Evolutionary conservation across 805 yeast genomes (phyloP).

Genomic region (Wickerhamomyces sydowiorum): DNA sequence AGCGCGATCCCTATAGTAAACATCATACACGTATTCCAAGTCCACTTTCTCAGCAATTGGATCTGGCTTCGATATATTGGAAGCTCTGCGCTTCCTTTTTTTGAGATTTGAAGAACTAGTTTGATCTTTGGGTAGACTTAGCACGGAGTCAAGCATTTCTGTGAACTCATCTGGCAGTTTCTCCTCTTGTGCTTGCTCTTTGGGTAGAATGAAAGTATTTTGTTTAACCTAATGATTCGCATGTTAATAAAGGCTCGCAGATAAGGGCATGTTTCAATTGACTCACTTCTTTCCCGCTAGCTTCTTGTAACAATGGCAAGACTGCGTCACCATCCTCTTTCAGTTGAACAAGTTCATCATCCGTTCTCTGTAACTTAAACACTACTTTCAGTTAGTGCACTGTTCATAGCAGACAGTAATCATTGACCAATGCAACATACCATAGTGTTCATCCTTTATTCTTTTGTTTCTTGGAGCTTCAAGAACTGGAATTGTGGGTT

Average conservation of each 20-base stretch:
- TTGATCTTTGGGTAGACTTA: conserved; percentile 31
- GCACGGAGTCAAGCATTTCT: conserved; percentile 67
- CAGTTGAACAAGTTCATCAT: conserved; percentile 23
- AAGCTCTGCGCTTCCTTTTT: conserved; percentile 21
- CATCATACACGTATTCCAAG: conserved; percentile 88
- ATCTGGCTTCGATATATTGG: conserved; percentile 13
- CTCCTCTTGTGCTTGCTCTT: conserved; percentile 14
- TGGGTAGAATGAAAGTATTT: conserved; percentile 21
- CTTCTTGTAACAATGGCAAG: conserved; percentile 21
- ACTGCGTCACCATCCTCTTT: conserved; percentile 9
- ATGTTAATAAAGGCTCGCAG: not conserved
- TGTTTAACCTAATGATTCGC: conserved; percentile 18
- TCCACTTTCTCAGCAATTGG: conserved; percentile 17
- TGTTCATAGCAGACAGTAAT: not conserved
- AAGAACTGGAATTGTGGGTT: conserved; percentile 18
- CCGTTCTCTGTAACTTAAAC: conserved; percentile 45
- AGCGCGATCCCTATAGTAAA: conserved; percentile 63
- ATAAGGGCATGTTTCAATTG: conserved; percentile 8
- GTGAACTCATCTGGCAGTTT: conserved; percentile 56
- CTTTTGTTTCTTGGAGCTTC: conserved; percentile 34
- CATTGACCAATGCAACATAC: conserved; percentile 12
- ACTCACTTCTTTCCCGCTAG: conserved; percentile 18
- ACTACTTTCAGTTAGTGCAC: conserved; percentile 18
- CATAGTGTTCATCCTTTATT: conserved; percentile 28
- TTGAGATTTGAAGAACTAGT: conserved; percentile 10